Base-by-base conservation (phyloP, 495 filamentous ascomycete species). In the Xylaria castorea region DNA sequence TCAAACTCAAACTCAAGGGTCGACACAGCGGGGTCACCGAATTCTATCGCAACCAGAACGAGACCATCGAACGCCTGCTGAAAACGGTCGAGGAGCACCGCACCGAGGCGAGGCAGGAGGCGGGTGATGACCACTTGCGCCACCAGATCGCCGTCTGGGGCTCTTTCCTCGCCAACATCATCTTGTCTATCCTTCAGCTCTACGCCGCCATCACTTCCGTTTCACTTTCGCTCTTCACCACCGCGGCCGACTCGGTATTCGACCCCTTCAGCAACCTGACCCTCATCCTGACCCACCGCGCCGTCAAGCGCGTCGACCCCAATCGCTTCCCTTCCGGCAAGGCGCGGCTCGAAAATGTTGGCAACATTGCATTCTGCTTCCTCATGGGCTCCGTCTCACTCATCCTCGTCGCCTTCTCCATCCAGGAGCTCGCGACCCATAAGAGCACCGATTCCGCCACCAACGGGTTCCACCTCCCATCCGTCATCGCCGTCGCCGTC, bases 341-440 rank as follows among this genome's bases (percentile, higher is more conserved):
- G 80, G 94, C 94, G 9, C 91, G 96, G 27, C 93, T 99, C 65
- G 96, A 99, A 82, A 98, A 94, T 6, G 93, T 94, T 1, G 96
- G 96, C 58, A 99, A 98, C 78, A 98, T 99, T 75, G 89, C 91
- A 73, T 99, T 99, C 86, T 97, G 95, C 83, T 97, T 97, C 83
- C 86, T 99, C 76, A 99, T 99, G 96, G 92, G 89, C 60, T 85
- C 93, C 58, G 95, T 99, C 22, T 97, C 94, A 3, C 86, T 93
- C 74, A 93, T 98, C 80, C 86, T 99, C 30, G 94, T 99, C 72
- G 94, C 95, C 53, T 91, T 97, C 80, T 94, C 94, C 0, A 84
- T 89, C 36, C 87, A 90, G 30, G 91, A 97, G 46, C 84, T 99
- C 9, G 64, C 77, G 22, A 81, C 84, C 61, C 83, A 83, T 11